Conservation (phyloP, 1,284 basidiomycete genomes). For the Boletus sp. region DNA sequence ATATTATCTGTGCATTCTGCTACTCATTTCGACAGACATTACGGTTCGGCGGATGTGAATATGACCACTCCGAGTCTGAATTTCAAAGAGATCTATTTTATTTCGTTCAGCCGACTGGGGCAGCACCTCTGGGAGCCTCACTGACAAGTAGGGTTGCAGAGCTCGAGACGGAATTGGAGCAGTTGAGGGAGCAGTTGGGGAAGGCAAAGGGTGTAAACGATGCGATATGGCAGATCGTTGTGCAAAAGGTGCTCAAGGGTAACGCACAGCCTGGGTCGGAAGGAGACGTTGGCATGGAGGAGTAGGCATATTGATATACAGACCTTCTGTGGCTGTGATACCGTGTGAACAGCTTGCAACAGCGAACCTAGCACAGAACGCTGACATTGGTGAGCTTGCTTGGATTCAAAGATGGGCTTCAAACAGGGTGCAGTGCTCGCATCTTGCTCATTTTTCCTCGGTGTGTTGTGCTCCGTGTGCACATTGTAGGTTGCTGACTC, state of each 20-base stretch:
- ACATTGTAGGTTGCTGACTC: slow-evolving; percentile 4
- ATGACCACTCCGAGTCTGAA: slow-evolving; percentile 47
- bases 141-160: slow-evolving; percentile 57
- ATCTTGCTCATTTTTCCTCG: slow-evolving; percentile 81
- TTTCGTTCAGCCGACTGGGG: slow-evolving; percentile 48
- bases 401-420: slow-evolving; percentile 66
- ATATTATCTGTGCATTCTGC: not conserved
- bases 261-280: slow-evolving; percentile 13
- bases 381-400: not conserved
- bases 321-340: slow-evolving; percentile 25
- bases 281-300: slow-evolving; percentile 3
- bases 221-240: slow-evolving; percentile 83
- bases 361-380: too few species aligned
- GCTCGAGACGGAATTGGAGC: slow-evolving; percentile 67
- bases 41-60: slow-evolving; percentile 19
- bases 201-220: slow-evolving; percentile 85
- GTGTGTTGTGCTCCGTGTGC: slow-evolving; percentile 34
- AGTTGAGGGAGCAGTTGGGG: slow-evolving; percentile 63
- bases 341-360: slow-evolving; percentile 18
- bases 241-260: slow-evolving; percentile 51
- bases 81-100: slow-evolving; percentile 57
- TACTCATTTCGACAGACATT: slow-evolving; percentile 14
- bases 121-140: slow-evolving; percentile 35
- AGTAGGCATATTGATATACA: too few species aligned
- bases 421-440: slow-evolving; percentile 78